Conservation (phyloP, 2,329 filamentous ascomycete genomes). For the Apiospora saccharicola region DNA sequence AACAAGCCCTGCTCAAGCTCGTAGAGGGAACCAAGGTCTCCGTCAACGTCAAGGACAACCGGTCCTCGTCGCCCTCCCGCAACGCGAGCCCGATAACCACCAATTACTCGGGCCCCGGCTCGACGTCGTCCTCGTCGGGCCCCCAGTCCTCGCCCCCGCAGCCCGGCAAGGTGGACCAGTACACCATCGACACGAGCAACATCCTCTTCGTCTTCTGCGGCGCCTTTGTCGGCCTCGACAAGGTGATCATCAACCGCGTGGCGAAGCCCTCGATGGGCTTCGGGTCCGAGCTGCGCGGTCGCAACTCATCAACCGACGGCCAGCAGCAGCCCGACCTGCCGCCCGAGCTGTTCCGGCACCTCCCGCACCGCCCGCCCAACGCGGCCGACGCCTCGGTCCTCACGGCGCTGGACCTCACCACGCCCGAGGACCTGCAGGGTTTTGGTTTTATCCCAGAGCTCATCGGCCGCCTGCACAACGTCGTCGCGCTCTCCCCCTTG, state of each 20-base stretch:
- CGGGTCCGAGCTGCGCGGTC: slow-evolving; percentile 78
- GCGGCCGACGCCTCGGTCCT: slow-evolving; percentile 48
- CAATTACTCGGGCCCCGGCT: slow-evolving; percentile 56
- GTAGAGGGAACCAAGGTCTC: slow-evolving; percentile 96
- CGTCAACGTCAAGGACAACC: slow-evolving; percentile 84
- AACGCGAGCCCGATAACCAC: slow-evolving; percentile 60
- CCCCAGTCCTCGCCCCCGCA: slow-evolving; percentile 54
- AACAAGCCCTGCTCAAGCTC: slow-evolving; percentile 94
- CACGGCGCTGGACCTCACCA: slow-evolving; percentile 74
- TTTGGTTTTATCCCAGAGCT: slow-evolving; percentile 95
- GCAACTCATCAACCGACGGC: slow-evolving; percentile 43
- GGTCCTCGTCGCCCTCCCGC: slow-evolving; percentile 56
- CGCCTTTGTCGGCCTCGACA: slow-evolving; percentile 92
- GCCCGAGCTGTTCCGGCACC: slow-evolving; percentile 63
- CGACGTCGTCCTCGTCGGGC: slow-evolving; percentile 49
- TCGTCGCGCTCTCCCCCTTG: slow-evolving; percentile 83
- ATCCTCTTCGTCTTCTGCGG: slow-evolving; percentile 98
- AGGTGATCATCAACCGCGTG: slow-evolving; percentile 85
- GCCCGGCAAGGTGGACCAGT: slow-evolving; percentile 65
- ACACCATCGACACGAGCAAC: slow-evolving; percentile 88
- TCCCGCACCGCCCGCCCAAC: slow-evolving; percentile 59
- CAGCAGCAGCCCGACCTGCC: slow-evolving; percentile 65
- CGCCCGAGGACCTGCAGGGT: slow-evolving; percentile 77
- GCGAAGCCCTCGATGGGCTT: slow-evolving; percentile 89
- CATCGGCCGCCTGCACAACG: slow-evolving; percentile 93